Evolutionary conservation across 169 alveolate species (phyloP), one percentile per base, ranked within the genome.

Genomic region (Fabrea salina): DNA sequence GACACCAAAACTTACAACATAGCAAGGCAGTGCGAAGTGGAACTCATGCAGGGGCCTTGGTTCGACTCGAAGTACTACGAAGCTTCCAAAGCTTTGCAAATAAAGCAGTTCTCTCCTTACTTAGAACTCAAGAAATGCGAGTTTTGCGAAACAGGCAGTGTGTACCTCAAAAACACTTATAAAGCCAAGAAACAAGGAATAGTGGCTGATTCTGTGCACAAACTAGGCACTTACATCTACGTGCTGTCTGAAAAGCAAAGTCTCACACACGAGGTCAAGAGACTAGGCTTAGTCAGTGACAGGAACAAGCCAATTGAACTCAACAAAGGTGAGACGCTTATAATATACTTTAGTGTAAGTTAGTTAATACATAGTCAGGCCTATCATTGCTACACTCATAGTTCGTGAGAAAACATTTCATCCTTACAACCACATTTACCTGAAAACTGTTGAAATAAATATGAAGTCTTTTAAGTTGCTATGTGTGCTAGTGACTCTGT

Each of bases 321-420:
- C 22, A 54, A 33, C 3, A 54, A 53, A 19, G 81, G 81, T n/a
- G 81, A 74, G 50, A 53, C 71, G n/a, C 39, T 74, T 74, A 56
- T 74, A 37, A 50, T 74, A 13, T 74, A 74, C 54, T 53, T 74
- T 11, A 53, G 72, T 11, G n/a, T n/a, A n/a, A n/a, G n/a, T n/a
- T n/a, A n/a, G n/a, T n/a, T n/a, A n/a, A n/a, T n/a, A n/a, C n/a
- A n/a, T n/a, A n/a, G n/a, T n/a, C n/a, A n/a, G n/a, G n/a, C n/a
- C n/a, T n/a, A n/a, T n/a, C n/a, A n/a, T n/a, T n/a, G n/a, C n/a
- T n/a, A n/a, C n/a, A n/a, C n/a, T n/a, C n/a, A n/a, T n/a, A n/a
- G n/a, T n/a, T n/a, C n/a, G n/a, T n/a, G n/a, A n/a, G n/a, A n/a
- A n/a, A n/a, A n/a, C n/a, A n/a, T n/a, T n/a, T n/a, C n/a, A n/a